A percentile compares a stretch with the other conserved stretches of the same genome.
Conservation (phyloP, 805 yeast species). For the Spathaspora girioi region DNA sequence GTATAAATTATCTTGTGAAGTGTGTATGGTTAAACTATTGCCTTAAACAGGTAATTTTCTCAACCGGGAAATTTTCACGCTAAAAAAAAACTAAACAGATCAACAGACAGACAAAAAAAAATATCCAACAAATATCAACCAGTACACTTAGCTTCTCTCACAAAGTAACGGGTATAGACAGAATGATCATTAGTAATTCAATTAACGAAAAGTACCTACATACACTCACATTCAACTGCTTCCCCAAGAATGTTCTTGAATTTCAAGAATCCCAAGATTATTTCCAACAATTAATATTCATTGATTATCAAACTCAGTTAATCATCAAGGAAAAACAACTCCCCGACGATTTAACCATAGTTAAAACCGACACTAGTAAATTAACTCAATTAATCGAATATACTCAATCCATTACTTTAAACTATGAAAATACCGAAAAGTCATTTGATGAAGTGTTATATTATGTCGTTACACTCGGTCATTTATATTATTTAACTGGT, state of each 20-base stretch:
- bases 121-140: neutral
- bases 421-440: slow-evolving; percentile 19
- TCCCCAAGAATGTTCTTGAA: slow-evolving; percentile 31
- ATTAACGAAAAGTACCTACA: slow-evolving; percentile 21
- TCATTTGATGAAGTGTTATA: slow-evolving; percentile 30
- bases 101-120: neutral
- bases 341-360: slow-evolving; percentile 20
- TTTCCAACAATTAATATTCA: slow-evolving; percentile 30
- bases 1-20: neutral
- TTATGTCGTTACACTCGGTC: slow-evolving; percentile 29
- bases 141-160: neutral
- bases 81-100: neutral
- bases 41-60: neutral
- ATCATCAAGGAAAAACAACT: slow-evolving; percentile 25
- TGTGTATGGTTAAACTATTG: neutral
- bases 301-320: slow-evolving; percentile 36
- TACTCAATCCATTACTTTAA: slow-evolving; percentile 21
- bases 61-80: neutral
- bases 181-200: slow-evolving; percentile 23
- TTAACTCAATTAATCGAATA: slow-evolving; percentile 23
- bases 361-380: slow-evolving; percentile 10
- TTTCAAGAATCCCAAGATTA: slow-evolving; percentile 31
- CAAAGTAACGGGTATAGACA: neutral
- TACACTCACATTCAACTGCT: slow-evolving; percentile 33
- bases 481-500: slow-evolving; percentile 27